Conservation (phyloP, 2,329 filamentous ascomycete species). For the Arachnopeziza araneosa region DNA sequence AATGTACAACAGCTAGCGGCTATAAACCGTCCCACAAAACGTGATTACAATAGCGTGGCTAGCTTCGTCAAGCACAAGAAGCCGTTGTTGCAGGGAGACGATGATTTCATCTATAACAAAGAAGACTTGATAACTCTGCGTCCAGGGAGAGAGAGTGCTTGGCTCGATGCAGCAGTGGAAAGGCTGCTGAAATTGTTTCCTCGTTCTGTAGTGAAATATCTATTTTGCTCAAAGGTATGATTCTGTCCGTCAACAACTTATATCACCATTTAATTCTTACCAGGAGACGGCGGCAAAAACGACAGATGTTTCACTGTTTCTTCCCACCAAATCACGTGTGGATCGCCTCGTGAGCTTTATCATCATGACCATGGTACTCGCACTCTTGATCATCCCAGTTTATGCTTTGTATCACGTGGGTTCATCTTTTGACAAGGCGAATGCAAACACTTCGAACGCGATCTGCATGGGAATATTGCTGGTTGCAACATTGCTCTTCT, state of each 20-base stretch:
- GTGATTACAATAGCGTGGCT: slow-evolving; percentile 31
- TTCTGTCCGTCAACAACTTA: not conserved
- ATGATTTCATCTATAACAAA: slow-evolving; percentile 31
- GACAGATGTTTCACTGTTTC: slow-evolving; percentile 1
- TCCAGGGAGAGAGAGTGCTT: slow-evolving; percentile 34
- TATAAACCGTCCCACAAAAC: slow-evolving; percentile 26
- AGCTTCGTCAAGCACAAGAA: slow-evolving; percentile 24
- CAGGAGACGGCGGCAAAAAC: slow-evolving; percentile 9
- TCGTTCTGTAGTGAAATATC: slow-evolving; percentile 6
- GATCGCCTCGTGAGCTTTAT: slow-evolving; percentile 8
- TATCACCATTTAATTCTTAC: not conserved
- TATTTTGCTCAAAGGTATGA: slow-evolving; percentile 13
- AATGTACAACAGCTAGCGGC: slow-evolving; percentile 17
- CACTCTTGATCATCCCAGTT: slow-evolving; percentile 14
- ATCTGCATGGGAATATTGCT: slow-evolving; percentile 15
- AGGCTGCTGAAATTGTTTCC: slow-evolving; percentile 17
- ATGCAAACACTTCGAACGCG: not conserved
- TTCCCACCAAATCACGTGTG: slow-evolving; percentile 3
- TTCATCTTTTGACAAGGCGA: not conserved
- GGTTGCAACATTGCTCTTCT: slow-evolving; percentile 20
- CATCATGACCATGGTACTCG: slow-evolving; percentile 12
- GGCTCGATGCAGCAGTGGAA: slow-evolving; percentile 34
- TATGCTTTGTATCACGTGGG: slow-evolving; percentile 13
- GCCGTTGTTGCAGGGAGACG: slow-evolving; percentile 22
- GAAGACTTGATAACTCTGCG: slow-evolving; percentile 37